A percentile compares a stretch with the other conserved stretches of the same genome.
These are phyloP conservation scores for Aegilops sharonensis DNA, from an alignment of 176 grass and related monocot genomes.

Conservation along the genomic window DNA sequence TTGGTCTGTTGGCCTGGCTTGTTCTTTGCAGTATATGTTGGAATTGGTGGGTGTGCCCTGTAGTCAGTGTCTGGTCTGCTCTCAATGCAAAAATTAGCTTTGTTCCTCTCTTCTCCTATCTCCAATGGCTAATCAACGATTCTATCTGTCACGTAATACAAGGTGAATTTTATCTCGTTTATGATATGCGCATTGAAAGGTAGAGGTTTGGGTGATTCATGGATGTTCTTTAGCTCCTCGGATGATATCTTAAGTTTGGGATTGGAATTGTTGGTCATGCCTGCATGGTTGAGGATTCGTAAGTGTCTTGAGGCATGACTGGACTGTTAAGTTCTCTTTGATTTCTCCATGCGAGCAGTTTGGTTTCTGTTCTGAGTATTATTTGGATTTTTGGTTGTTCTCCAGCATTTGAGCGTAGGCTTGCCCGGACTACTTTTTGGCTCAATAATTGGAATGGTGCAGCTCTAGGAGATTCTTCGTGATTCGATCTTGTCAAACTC, in stretches of 20 bases:
- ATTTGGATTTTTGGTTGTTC: no score
- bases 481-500: neutral
- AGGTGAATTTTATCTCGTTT: conserved; percentile 11
- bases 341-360: neutral
- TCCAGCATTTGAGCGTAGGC: no score
- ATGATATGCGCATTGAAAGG: neutral
- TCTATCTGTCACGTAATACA: neutral
- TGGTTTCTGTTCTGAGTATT: neutral
- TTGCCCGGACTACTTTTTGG: neutral
- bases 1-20: neutral
- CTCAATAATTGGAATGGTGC: neutral
- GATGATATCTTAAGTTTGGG: neutral
- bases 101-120: neutral
- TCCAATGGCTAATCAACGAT: neutral
- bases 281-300: neutral
- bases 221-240: neutral
- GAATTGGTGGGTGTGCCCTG: neutral
- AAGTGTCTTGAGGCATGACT: neutral
- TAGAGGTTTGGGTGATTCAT: conserved; percentile 3
- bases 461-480: neutral
- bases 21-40: neutral
- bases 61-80: neutral
- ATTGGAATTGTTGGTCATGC: conserved; percentile 2
- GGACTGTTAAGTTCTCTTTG: neutral
- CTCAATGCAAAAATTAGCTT: neutral